Percentiles rank a stretch among this genome's conserved stretches.
Evolutionary conservation across 306 rosid genomes (phyloP).

Genomic region (Urtica urens): DNA sequence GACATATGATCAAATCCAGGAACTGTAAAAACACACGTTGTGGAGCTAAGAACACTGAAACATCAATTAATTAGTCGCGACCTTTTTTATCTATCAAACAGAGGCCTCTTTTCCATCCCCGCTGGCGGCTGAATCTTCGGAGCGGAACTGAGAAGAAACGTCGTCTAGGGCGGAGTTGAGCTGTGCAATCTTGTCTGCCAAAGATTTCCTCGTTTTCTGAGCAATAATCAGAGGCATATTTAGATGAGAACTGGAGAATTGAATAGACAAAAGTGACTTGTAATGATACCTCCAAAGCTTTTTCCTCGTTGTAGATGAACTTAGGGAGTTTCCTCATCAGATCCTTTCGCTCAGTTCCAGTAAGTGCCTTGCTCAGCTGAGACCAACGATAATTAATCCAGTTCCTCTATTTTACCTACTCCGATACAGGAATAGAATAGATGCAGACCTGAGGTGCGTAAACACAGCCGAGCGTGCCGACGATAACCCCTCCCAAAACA

Average conservation of each 20-base stretch:
- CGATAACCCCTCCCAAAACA: conserved; percentile 81
- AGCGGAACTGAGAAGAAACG: conserved; percentile 63
- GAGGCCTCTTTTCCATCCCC: conserved; percentile 70
- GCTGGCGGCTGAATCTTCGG: conserved; percentile 46
- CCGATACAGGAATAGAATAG: no score
- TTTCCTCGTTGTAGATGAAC: conserved; percentile 91
- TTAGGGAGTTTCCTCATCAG: conserved; percentile 89
- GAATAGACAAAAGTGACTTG: no score
- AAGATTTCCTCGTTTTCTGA: conserved; percentile 72
- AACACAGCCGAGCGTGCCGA: conserved; percentile 81
- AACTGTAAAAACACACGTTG: no score
- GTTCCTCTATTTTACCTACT: no score
- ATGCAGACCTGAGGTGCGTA: conserved; percentile 84
- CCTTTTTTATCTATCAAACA: no score
- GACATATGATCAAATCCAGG: no score
- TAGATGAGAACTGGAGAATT: not conserved
- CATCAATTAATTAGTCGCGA: no score
- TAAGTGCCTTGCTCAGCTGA: conserved; percentile 81
- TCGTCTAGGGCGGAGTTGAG: conserved; percentile 84
- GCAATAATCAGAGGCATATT: not conserved
- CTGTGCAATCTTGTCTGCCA: conserved; percentile 76
- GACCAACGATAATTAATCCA: no score
- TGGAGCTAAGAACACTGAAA: no score
- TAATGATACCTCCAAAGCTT: conserved; percentile 95
- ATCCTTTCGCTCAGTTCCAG: conserved; percentile 82